Evolutionary conservation across 2,329 filamentous ascomycete genomes (phyloP).

Genomic region (Lachnum nothofagi): DNA sequence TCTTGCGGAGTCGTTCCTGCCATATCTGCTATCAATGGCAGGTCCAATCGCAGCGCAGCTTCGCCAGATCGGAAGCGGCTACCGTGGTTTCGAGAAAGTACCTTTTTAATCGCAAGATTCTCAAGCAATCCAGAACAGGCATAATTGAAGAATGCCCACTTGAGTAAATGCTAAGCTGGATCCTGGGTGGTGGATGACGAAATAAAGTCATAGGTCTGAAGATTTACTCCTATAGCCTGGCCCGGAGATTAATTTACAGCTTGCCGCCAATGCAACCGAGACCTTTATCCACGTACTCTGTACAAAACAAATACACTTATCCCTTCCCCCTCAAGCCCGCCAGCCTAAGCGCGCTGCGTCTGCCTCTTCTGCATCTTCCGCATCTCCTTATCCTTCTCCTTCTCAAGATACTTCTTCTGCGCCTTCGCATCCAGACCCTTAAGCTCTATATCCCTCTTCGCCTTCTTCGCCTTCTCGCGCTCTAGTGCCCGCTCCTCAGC

Average conservation of each 20-base stretch:
- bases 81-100: too few relatives aligned
- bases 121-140: too few relatives aligned
- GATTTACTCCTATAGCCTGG: neutral
- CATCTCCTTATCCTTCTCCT: slow-evolving; percentile 70
- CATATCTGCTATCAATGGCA: too few relatives aligned
- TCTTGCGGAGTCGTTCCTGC: too few relatives aligned
- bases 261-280: neutral
- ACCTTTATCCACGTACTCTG: neutral
- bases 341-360: slow-evolving; percentile 37
- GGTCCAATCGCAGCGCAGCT: too few relatives aligned
- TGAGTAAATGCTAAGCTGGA: too few relatives aligned
- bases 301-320: neutral
- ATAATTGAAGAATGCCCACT: too few relatives aligned
- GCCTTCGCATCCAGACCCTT: slow-evolving; percentile 73
- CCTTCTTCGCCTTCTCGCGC: slow-evolving; percentile 74
- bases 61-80: too few relatives aligned
- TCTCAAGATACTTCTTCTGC: slow-evolving; percentile 79
- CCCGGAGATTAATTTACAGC: neutral
- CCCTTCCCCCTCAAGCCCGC: neutral
- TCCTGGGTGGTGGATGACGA: too few relatives aligned
- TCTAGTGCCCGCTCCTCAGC: slow-evolving; percentile 70
- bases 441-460: slow-evolving; percentile 80
- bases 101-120: too few relatives aligned
- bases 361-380: slow-evolving; percentile 59
- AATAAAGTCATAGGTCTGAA: too few relatives aligned